Conservation (phyloP, 2,329 filamentous ascomycete species). For the Grosmannia penicillata region DNA sequence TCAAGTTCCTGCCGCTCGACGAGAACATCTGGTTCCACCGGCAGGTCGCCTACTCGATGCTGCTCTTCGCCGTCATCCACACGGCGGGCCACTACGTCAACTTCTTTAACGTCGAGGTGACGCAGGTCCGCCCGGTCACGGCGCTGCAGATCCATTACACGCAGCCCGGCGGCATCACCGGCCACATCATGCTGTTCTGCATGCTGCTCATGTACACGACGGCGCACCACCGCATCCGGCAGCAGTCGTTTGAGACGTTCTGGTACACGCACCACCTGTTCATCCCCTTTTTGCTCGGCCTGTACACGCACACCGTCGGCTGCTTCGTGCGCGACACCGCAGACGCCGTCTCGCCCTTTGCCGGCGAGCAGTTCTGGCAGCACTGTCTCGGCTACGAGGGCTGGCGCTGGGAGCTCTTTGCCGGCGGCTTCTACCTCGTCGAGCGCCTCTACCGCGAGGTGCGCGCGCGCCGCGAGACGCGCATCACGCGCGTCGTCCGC, state of each 20-base stretch:
- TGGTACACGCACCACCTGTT: slow-evolving; percentile 99
- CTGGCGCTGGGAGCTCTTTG: slow-evolving; percentile 91
- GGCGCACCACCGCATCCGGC: slow-evolving; percentile 80
- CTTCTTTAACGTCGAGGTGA: slow-evolving; percentile 89
- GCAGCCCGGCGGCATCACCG: slow-evolving; percentile 80
- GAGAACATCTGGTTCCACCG: slow-evolving; percentile 96
- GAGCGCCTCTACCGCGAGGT: slow-evolving; percentile 90
- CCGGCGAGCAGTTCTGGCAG: slow-evolving; percentile 65
- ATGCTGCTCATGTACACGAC: slow-evolving; percentile 99
- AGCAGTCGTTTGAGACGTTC: slow-evolving; percentile 96
- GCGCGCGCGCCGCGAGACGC: slow-evolving; percentile 65
- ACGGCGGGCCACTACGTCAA: slow-evolving; percentile 84
- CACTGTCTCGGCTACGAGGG: slow-evolving; percentile 93
- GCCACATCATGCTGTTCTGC: slow-evolving; percentile 96
- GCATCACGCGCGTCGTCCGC: slow-evolving; percentile 85
- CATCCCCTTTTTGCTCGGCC: slow-evolving; percentile 79
- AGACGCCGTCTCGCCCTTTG: slow-evolving; percentile 67
- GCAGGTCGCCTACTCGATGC: slow-evolving; percentile 78
- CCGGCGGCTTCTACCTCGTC: slow-evolving; percentile 68
- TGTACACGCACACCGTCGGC: slow-evolving; percentile 91
- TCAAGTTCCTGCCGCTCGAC: slow-evolving; percentile 82
- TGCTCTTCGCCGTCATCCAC: slow-evolving; percentile 71
- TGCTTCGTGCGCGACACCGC: slow-evolving; percentile 86
- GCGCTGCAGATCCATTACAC: slow-evolving; percentile 87
- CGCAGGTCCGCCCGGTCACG: slow-evolving; percentile 63